Evolutionary conservation across 2,329 filamentous ascomycete genomes (phyloP).

Genomic region (Talaromyces rugulosus): DNA sequence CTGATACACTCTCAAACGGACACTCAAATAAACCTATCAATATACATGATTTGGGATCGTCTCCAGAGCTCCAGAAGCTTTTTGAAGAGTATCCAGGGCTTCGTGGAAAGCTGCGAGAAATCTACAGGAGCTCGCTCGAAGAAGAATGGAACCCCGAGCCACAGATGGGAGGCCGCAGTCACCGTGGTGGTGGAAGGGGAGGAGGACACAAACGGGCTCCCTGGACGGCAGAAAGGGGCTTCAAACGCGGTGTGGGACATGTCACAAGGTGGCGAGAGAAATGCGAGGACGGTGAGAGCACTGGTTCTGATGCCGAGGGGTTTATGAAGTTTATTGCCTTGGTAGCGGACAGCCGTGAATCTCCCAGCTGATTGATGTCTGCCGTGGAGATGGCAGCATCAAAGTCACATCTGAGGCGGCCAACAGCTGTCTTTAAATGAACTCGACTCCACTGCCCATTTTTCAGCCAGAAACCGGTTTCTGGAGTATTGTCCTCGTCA

Average conservation of each 20-base stretch:
- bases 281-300: slow-evolving; percentile 32
- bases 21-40: neutral
- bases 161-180: slow-evolving; percentile 17
- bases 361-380: neutral
- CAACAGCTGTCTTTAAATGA: neutral
- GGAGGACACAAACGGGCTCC: slow-evolving; percentile 22
- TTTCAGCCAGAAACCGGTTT: neutral
- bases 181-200: slow-evolving; percentile 20
- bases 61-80: slow-evolving; percentile 33
- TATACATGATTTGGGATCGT: slow-evolving; percentile 21
- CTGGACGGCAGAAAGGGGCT: slow-evolving; percentile 41
- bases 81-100: slow-evolving; percentile 36
- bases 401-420: neutral
- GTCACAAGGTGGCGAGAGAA: slow-evolving; percentile 34
- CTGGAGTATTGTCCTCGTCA: neutral
- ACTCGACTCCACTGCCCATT: neutral
- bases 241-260: slow-evolving; percentile 37
- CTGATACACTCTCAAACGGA: slow-evolving; percentile 6
- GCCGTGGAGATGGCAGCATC: neutral
- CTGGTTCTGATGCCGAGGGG: slow-evolving; percentile 28
- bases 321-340: slow-evolving; percentile 35
- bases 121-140: slow-evolving; percentile 38
- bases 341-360: slow-evolving; percentile 20
- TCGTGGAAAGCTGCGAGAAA: slow-evolving; percentile 36
- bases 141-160: slow-evolving; percentile 35